A percentile compares a stretch with the other conserved stretches of the same genome.
Evolutionary conservation across 1,139 yeast species (phyloP).

Genomic region (Yamadazyma sp.): DNA sequence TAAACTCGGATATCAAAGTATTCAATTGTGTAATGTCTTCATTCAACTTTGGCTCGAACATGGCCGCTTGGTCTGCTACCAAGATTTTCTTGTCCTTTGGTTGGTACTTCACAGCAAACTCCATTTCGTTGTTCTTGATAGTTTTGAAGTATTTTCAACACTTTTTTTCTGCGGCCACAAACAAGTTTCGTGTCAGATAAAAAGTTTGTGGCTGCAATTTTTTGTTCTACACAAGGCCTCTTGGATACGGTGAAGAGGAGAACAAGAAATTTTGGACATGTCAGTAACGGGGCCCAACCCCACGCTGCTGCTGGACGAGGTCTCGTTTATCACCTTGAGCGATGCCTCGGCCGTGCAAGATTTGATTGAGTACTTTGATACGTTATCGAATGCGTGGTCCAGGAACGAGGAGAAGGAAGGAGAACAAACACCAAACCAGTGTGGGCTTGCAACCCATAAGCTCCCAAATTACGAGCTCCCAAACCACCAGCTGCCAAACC

Average conservation of each 20-base stretch:
- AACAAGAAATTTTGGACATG: too few species aligned
- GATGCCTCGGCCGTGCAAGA: conserved; percentile 4
- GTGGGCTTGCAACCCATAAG: too few species aligned
- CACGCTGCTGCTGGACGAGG: conserved; percentile 8
- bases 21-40: conserved; percentile 65
- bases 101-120: conserved; percentile 22
- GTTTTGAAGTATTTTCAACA: background rate
- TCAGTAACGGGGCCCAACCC: too few species aligned
- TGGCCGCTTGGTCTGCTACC: conserved; percentile 23
- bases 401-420: background rate
- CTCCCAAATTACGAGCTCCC: too few species aligned
- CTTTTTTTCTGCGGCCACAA: background rate
- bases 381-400: background rate
- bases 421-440: too few species aligned
- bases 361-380: conserved; percentile 4
- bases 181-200: background rate
- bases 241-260: background rate
- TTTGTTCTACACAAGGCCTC: background rate
- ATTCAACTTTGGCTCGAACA: conserved; percentile 28
- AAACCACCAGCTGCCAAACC: too few species aligned
- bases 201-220: conserved; percentile 4
- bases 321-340: conserved; percentile 2
- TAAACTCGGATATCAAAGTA: conserved; percentile 57
- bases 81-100: conserved; percentile 27
- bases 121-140: conserved; percentile 1